phyloP scores from a whole-genome alignment of 139 green algal genomes.

The Limnomonas spitsbergensis region DNA sequence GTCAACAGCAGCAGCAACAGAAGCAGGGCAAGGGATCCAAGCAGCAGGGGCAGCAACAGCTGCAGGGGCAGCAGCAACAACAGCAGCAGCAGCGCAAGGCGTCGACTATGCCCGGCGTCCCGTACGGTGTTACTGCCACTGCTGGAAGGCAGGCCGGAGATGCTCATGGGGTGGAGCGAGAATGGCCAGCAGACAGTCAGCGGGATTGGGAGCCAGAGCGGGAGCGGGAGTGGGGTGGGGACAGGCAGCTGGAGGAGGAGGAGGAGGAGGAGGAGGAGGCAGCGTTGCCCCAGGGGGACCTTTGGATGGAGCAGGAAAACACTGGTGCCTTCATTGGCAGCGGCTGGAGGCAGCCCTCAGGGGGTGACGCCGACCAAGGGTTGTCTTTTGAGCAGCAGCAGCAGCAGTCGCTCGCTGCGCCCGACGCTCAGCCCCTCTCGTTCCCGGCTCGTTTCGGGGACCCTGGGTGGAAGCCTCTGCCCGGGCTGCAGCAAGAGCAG shows the following conservation, averaged over 20 bases:
- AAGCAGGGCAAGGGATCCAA: neutral
- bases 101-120: neutral
- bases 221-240: neutral
- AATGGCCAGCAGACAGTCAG: neutral
- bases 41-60: neutral
- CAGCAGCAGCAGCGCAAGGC: neutral
- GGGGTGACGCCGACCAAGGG: neutral
- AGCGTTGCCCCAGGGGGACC: neutral
- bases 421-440: too few species aligned
- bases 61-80: neutral
- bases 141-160: neutral
- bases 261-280: too few species aligned
- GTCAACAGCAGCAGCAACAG: constrained; percentile 1
- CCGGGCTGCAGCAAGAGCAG: neutral
- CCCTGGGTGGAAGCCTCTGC: too few species aligned
- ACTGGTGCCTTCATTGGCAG: too few species aligned
- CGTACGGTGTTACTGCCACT: neutral
- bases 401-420: too few species aligned
- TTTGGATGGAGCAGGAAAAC: too few species aligned
- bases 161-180: neutral
- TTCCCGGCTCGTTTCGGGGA: too few species aligned
- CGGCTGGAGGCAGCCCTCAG: neutral
- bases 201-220: neutral
- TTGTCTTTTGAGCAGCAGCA: too few species aligned
- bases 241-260: neutral